Base-by-base conservation (phyloP, 164 flowering plant species). In the Vitis amurensis region DNA sequence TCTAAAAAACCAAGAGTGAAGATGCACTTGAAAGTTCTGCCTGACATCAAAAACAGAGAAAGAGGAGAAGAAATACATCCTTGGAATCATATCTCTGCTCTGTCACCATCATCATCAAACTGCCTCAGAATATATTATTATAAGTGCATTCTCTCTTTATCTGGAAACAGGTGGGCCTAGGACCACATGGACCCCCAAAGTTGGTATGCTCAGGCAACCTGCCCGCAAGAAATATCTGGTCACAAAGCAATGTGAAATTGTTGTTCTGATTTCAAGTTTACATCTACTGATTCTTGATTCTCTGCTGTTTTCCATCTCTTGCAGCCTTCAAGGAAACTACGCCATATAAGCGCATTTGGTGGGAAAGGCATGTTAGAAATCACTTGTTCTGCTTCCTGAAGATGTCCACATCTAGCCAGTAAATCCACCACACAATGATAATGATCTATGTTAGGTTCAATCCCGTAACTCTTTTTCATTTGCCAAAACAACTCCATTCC, bases 391-490 rank as follows among this genome's bases (percentile, higher is more conserved):
- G 98, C 97, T 74, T 91, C 95, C 65, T 80, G 81, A 9, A 88
- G 68, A 71, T 78, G 79, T 48, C 95, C 94, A 73, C 67, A 19
- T 75, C 85, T 83, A 17, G 84, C 76, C 55, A 92, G 71, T 70
- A 94, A 72, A 65, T 94, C 91, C 56, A 94, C 92, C 47, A 81
- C 51, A 68, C 90, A 82, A 19, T 76, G 81, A 70, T 86, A 91
- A 72, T 94, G 95, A 74, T 87, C 92, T 83, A 88, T 80, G 59
- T 83, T 86, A 7, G 95, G 95, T 71, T 89, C 87, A 78, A 94
- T 44, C 51, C 82, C 81, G 69, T 85, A 84, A 44, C 11, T 29
- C 2, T 4, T 56, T 44, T 73, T 79, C 92, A 92, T 92, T 57
- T 48, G 52, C 55, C 63, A 62, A 71, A 92, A 91, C 72, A 94